Conservation (phyloP, 2,329 filamentous ascomycete genomes). For the Colletotrichum acutatum region DNA sequence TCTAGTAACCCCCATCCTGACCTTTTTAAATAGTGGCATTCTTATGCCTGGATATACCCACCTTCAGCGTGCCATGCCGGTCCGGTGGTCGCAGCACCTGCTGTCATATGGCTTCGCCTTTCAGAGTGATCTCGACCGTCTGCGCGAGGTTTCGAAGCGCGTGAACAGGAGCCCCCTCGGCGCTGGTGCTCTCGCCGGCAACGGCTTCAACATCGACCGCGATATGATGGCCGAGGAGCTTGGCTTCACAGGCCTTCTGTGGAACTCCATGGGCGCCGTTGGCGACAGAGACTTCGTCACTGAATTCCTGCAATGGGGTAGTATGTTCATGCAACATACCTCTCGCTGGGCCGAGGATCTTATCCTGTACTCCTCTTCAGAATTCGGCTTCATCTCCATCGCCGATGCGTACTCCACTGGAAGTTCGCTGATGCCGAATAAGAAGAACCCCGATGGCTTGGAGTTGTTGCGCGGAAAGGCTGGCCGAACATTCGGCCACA, state of each 20-base stretch:
- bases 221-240: slow-evolving; percentile 82
- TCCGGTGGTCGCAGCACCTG: slow-evolving; percentile 86
- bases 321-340: slow-evolving; percentile 82
- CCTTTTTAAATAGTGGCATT: slow-evolving; percentile 56
- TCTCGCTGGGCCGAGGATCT: slow-evolving; percentile 86
- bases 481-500: slow-evolving; percentile 81
- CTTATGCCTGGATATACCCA: slow-evolving; percentile 93
- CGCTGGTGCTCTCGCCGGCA: slow-evolving; percentile 82
- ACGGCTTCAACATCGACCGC: slow-evolving; percentile 85
- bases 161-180: slow-evolving; percentile 80
- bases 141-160: slow-evolving; percentile 77
- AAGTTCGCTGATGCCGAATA: slow-evolving; percentile 82
- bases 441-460: slow-evolving; percentile 85
- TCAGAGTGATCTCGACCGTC: slow-evolving; percentile 77
- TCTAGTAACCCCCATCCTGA: slow-evolving; percentile 23
- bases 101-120: slow-evolving; percentile 80
- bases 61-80: slow-evolving; percentile 82
- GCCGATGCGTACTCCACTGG: slow-evolving; percentile 86
- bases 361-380: slow-evolving; percentile 82
- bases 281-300: slow-evolving; percentile 85
- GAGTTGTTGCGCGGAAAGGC: slow-evolving; percentile 78
- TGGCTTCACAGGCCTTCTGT: slow-evolving; percentile 79
- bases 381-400: slow-evolving; percentile 81
- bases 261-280: slow-evolving; percentile 82
- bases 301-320: slow-evolving; percentile 84